Conservation (phyloP, 306 rosid genomes). For the Oxytropis ochrocephala region DNA sequence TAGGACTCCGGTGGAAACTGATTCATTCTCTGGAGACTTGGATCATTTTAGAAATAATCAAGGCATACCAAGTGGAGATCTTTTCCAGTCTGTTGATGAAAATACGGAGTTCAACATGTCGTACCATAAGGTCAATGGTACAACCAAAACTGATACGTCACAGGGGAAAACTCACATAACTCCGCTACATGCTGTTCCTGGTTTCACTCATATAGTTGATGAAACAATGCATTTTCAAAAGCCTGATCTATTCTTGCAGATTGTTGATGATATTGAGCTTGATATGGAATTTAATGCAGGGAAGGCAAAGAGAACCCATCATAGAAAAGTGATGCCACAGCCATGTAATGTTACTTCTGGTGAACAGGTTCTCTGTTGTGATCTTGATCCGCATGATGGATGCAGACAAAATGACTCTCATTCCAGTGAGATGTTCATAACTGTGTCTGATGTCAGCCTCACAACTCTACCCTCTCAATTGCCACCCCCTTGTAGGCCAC, state of each 20-base stretch:
- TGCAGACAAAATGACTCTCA: conserved; percentile 32
- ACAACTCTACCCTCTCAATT: conserved; percentile 68
- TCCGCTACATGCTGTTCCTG: conserved; percentile 43
- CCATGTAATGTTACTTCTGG: conserved; percentile 27
- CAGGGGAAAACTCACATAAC: conserved; percentile 33
- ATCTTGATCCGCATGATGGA: conserved; percentile 32
- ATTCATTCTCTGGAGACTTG: conserved; percentile 57
- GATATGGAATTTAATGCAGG: conserved; percentile 42
- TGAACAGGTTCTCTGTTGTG: conserved; percentile 33
- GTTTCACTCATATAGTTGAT: conserved; percentile 43
- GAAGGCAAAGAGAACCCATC: conserved; percentile 39
- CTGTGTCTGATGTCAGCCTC: conserved; percentile 72
- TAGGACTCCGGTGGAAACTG: conserved; percentile 78
- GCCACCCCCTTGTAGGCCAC: conserved; percentile 95
- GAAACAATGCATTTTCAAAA: conserved; percentile 33
- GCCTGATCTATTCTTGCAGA: conserved; percentile 41
- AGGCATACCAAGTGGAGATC: conserved; percentile 39
- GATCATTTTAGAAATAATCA: conserved; percentile 50
- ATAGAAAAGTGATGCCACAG: conserved; percentile 26
- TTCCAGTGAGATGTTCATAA: conserved; percentile 41
- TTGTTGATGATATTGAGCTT: conserved; percentile 47
- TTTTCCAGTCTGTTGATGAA: conserved; percentile 41
- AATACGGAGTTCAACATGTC: conserved; percentile 58
- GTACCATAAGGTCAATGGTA: conserved; percentile 44
- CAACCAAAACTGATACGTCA: conserved; percentile 26